These are phyloP conservation scores for Globisporangium paddicum DNA, from an alignment of 352 stramenopile genomes.

Conservation along the genomic window DNA sequence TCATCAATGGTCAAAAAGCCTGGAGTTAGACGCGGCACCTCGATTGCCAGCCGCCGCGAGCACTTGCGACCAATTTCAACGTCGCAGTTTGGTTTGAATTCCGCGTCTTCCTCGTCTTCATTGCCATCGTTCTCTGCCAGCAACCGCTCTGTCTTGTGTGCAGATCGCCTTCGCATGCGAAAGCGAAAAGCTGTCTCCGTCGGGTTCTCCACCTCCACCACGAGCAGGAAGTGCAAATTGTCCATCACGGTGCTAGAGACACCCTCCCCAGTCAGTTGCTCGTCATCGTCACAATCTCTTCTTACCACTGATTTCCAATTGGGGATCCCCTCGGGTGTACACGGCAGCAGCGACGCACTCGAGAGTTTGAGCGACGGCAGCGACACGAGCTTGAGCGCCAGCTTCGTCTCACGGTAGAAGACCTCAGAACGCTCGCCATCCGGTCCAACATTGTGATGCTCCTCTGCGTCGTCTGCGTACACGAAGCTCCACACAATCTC, in stretches of 20 bases:
- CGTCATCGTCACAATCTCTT: background rate
- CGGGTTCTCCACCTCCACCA: slow-evolving; percentile 59
- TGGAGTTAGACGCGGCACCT: slow-evolving; percentile 26
- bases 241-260: slow-evolving; percentile 28
- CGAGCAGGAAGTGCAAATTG: slow-evolving; percentile 38
- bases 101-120: background rate
- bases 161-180: slow-evolving; percentile 16
- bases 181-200: slow-evolving; percentile 69
- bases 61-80: slow-evolving; percentile 49
- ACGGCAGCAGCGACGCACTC: slow-evolving; percentile 31
- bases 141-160: background rate
- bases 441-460: background rate
- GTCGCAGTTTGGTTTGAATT: slow-evolving; percentile 13
- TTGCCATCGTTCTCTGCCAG: background rate
- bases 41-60: slow-evolving; percentile 35
- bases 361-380: slow-evolving; percentile 49
- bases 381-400: slow-evolving; percentile 37
- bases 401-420: slow-evolving; percentile 54
- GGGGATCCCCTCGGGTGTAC: slow-evolving; percentile 15
- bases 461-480: slow-evolving; percentile 25
- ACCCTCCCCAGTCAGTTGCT: background rate
- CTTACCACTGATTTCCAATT: background rate
- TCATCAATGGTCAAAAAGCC: background rate
- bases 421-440: background rate
- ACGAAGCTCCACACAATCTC: slow-evolving; percentile 63